These are phyloP conservation scores for Lumnitzera littorea DNA, from an alignment of 345 rosid species.

Conservation along the genomic window DNA sequence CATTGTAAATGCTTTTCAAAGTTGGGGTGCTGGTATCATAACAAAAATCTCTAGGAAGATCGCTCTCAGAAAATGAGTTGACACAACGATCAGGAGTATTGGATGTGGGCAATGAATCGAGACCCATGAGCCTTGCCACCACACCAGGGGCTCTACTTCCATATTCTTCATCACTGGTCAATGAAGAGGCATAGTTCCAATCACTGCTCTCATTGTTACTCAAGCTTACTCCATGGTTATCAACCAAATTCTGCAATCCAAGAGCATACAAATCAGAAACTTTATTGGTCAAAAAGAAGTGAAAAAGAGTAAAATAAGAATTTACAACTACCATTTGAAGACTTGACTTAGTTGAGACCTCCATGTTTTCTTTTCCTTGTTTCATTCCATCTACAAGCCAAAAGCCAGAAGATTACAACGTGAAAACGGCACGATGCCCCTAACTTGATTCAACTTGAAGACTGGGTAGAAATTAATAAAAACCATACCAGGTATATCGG, in stretches of 20 bases:
- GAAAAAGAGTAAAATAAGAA: conserved; percentile 11
- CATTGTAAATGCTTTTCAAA: too few species aligned
- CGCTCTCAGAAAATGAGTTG: conserved; percentile 25
- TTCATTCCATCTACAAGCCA: conserved; percentile 28
- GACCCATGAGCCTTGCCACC: conserved; percentile 95
- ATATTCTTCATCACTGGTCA: conserved; percentile 57
- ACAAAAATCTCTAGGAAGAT: conserved; percentile 22
- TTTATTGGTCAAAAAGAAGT: background rate
- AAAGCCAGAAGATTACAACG: conserved; percentile 2
- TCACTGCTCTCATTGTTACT: conserved; percentile 42
- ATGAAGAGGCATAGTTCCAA: conserved; percentile 51
- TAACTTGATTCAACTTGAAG: too few species aligned
- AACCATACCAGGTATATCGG: conserved; percentile 36
- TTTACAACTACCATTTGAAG: conserved; percentile 27
- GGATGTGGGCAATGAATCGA: conserved; percentile 70
- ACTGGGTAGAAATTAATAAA: background rate
- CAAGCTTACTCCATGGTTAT: conserved; percentile 31
- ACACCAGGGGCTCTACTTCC: conserved; percentile 73
- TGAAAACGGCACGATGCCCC: background rate
- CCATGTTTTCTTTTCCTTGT: conserved; percentile 38
- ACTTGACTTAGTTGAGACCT: conserved; percentile 16
- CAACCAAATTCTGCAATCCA: conserved; percentile 37
- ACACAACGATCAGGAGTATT: conserved; percentile 31
- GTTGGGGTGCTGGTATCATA: conserved; percentile 16
- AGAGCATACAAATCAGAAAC: background rate